Evolutionary conservation across 2,329 filamentous ascomycete species (phyloP), one percentile per base, ranked within the genome.

Genomic region (Colletotrichum kahawae): DNA sequence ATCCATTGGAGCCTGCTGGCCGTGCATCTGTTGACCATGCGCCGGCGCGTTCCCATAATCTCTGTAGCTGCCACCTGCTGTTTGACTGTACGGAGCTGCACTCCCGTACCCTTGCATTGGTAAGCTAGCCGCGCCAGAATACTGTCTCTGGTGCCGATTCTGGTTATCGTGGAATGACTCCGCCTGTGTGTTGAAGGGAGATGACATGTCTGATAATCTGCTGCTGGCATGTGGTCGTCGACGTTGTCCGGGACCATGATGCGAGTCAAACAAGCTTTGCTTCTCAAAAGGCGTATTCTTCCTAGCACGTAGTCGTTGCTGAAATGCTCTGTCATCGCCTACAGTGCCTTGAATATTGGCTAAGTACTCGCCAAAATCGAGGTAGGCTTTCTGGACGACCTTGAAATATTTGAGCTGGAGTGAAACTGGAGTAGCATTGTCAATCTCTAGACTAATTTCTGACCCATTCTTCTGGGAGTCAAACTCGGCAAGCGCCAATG

Each of bases 401-500:
- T 43, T 43, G 38, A 43, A 43, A 5, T 43, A 43, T 0, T 43
- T 43, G 38, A 43, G 38, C 2, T 43, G 38, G 2, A 43, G 38
- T n/a, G 38, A 43, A 2, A 43, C 38, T 0, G 18, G 8, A 0
- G 2, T 16, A 9, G 38, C n/a, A 5, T 43, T 43, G 38, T 43
- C 38, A 43, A 43, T 43, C 38, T 43, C 38, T 18, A 43, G n/a
- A 3, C 3, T 10, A 2, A 43, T 43, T 0, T 43, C 38, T 3
- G 38, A 43, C 5, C 38, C 38, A n/a, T 43, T 43, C 18, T 43
- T 43, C 2, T 43, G 38, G 2, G 38, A 16, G n/a, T 43, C 38
- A 2, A 43, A 43, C 4, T 43, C 38, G 0, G 38, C 38, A 2
- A 43, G 38, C 0, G 38, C 38, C 5, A 43, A 10, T 0, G 38